Base-by-base conservation (phyloP, 805 yeast genomes). In the Lipomyces sp. region DNA sequence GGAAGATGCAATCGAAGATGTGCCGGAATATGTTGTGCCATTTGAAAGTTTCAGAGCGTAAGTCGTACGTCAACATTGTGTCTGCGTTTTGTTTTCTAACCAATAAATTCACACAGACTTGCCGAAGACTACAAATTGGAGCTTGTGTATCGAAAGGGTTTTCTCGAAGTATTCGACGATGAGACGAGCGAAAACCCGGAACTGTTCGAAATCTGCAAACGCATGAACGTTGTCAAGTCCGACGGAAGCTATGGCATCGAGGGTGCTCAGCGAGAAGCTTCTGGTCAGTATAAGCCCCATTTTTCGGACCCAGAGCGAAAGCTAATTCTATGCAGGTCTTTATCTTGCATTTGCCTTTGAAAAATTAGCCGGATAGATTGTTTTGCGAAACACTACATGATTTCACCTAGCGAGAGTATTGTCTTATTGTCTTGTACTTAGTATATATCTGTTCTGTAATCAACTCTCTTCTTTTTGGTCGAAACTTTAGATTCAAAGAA, bases 21-120 rank as follows among this genome's bases (percentile, higher is more conserved):
- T 93, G 22, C 98, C 98, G 0, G 99, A 93, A 64, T 93, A 85
- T 63, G 95, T 93, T 4, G 96, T 93, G 5, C 98, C 97, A 1
- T 89, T 93, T 68, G 97, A 91, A 63, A 79, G 83, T 1, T 79
- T 93, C 51, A 76, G 95, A 67, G 79, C 65, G 51, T 51, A 40
- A 23, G 63, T 54, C 7, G 18, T 34, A 7, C 19, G 35, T 7
- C 36, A 40, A 16, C 31, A 21, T 29, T 34, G 18, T 22, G 24
- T 3, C 26, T 43, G 3, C 41, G 21, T 11, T 31, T 11, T 4
- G 11, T 23, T 29, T 7, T 37, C 5, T 21, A 28, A 16, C 23
- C 10, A 18, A 19, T 18, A 23, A 13, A 22, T 33, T 19, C 8
- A 14, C 35, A 23, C 31, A 55, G 83, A 49, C 70, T 91, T 47